Evolutionary conservation across 495 filamentous ascomycete species (phyloP), one percentile per base, ranked within the genome.

Genomic region (Parachaetomium inaequale): DNA sequence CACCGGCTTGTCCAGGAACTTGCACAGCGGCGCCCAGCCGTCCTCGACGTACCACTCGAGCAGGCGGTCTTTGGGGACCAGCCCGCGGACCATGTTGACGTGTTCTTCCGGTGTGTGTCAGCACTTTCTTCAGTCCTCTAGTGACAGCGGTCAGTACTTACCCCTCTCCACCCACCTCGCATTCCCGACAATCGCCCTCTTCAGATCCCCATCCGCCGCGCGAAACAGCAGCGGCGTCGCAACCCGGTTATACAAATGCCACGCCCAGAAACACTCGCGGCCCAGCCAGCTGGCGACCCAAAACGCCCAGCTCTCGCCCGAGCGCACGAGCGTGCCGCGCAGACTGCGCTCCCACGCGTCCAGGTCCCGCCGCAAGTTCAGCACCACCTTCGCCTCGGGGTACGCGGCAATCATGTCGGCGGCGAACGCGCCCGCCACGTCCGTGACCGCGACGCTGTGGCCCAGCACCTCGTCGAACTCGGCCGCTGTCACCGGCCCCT

Each of bases 21-120:
- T 62, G 65, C 82, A 83, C 25, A 83, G 64, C 6, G 79, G 80
- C 59, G 59, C 77, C 80, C 81, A 84, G 3, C 81, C 82, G 46
- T 79, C 76, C 59, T 66, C 72, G 2, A 82, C 68, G 26, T 76
- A 65, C 66, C 75, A 80, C 49, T 82, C 74, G 32, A 84, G 64
- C 65, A 84, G 51, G 14, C 72, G 68, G 2, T 78, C 76, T 19
- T 72, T 70, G 1, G 80, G 79, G 0, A 80, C 75, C 17, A 79
- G 54, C 11, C 64, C 66, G 12, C 70, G 64, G 52, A 72, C 64
- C 70, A 71, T 72, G 53, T 46, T 52, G 43, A 38, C 28, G 55
- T 72, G 68, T 47, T 72, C 70, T 70, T 14, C 0, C n/a, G n/a
- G n/a, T n/a, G 4, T 47, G 7, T 23, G 17, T 46, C 43, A 46